Evolutionary conservation across 2,329 filamentous ascomycete species (phyloP).

Genomic region (Fusarium sp.): DNA sequence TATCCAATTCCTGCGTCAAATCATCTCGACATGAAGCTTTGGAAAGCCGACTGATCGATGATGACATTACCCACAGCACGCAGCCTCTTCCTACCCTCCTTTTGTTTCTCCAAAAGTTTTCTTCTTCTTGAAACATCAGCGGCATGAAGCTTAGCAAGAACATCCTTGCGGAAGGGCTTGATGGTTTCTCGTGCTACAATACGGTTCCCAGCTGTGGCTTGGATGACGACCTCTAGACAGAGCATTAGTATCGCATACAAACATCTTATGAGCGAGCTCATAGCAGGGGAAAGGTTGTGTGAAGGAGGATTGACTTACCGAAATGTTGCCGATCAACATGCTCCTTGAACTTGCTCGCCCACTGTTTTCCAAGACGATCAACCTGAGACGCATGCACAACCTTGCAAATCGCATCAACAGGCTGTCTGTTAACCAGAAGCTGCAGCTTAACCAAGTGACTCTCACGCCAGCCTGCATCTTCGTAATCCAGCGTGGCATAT

Average conservation of each 20-base stretch:
- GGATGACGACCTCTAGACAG: slow-evolving; percentile 82
- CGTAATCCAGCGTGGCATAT: slow-evolving; percentile 95
- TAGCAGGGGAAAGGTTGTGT: accelerated
- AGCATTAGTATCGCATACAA: background rate
- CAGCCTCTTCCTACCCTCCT: slow-evolving; percentile 90
- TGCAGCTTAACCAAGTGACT: slow-evolving; percentile 90
- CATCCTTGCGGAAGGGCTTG: slow-evolving; percentile 96
- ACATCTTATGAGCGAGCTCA: background rate
- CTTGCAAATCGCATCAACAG: slow-evolving; percentile 94
- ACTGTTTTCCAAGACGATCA: slow-evolving; percentile 82
- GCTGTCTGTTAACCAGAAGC: slow-evolving; percentile 89
- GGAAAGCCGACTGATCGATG: slow-evolving; percentile 97
- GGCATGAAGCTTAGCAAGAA: slow-evolving; percentile 91
- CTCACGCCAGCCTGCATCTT: slow-evolving; percentile 88
- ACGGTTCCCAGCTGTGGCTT: slow-evolving; percentile 84
- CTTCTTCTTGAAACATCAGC: slow-evolving; percentile 83
- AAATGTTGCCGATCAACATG: slow-evolving; percentile 98
- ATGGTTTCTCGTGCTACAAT: slow-evolving; percentile 93
- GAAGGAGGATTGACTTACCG: slow-evolving; percentile 52
- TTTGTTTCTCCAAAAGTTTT: slow-evolving; percentile 96
- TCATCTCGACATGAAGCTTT: slow-evolving; percentile 88
- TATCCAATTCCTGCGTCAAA: background rate
- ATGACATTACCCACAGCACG: slow-evolving; percentile 88
- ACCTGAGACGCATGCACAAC: slow-evolving; percentile 87
- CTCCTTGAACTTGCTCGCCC: slow-evolving; percentile 97